phyloP scores from a whole-genome alignment of 1,284 basidiomycete species.

The Neolentinus lepideus region DNA sequence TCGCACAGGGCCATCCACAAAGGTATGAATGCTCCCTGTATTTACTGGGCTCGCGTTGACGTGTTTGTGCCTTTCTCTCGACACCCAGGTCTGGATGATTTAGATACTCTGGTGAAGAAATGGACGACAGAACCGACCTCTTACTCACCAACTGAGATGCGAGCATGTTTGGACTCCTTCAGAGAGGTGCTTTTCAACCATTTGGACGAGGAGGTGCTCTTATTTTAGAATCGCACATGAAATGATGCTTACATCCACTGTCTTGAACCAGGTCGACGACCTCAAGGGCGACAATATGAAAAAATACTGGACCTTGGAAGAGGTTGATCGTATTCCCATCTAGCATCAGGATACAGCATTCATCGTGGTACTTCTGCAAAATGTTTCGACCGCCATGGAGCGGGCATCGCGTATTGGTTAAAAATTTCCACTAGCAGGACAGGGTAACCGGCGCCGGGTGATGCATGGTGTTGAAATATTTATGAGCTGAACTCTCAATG shows the following conservation, averaged over 20 bases:
- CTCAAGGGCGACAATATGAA: slow-evolving; percentile 54
- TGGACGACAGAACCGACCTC: slow-evolving; percentile 39
- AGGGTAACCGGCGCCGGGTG: too few species aligned
- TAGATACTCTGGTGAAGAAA: slow-evolving; percentile 38
- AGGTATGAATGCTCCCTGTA: slow-evolving; percentile 25
- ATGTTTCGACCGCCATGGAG: too few species aligned
- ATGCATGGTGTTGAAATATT: too few species aligned
- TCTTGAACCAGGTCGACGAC: slow-evolving; percentile 37
- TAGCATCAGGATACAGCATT: too few species aligned
- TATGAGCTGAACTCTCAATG: too few species aligned
- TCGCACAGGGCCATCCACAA: slow-evolving; percentile 64
- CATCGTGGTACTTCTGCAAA: too few species aligned
- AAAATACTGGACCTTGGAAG: slow-evolving; percentile 58
- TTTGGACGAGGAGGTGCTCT: slow-evolving; percentile 56
- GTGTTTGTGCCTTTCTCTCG: too few species aligned
- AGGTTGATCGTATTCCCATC: slow-evolving; percentile 44
- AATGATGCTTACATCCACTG: background rate
- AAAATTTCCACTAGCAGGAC: too few species aligned
- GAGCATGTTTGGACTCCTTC: slow-evolving; percentile 54
- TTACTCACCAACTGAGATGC: slow-evolving; percentile 53
- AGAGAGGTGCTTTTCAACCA: slow-evolving; percentile 59
- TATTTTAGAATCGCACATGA: background rate
- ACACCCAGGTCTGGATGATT: slow-evolving; percentile 47
- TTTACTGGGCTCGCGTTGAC: background rate
- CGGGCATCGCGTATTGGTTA: too few species aligned